phyloP scores from a whole-genome alignment of 352 stramenopile species.

The Synura sp. region DNA sequence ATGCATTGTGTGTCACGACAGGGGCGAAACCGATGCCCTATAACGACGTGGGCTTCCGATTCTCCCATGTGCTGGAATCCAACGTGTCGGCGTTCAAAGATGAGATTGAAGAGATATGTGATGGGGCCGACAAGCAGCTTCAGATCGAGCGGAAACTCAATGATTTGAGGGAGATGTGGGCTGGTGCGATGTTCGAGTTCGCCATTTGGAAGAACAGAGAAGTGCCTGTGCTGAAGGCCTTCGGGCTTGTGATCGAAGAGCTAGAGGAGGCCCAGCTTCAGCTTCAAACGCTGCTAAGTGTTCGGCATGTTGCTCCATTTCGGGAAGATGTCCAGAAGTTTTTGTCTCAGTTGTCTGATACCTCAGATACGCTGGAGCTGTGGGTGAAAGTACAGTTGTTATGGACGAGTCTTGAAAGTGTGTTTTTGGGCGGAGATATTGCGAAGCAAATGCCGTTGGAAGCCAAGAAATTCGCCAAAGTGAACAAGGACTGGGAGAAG shows the following conservation, averaged over 20 bases:
- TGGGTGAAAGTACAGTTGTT: slow-evolving; percentile 83
- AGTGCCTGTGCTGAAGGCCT: slow-evolving; percentile 64
- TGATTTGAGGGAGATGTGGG: slow-evolving; percentile 75
- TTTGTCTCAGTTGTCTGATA: slow-evolving; percentile 72
- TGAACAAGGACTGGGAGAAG: slow-evolving; percentile 83
- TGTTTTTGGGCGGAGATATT: slow-evolving; percentile 85
- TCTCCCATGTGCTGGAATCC: slow-evolving; percentile 69
- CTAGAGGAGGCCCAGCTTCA: slow-evolving; percentile 77
- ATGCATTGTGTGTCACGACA: slow-evolving; percentile 50
- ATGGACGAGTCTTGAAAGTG: slow-evolving; percentile 78
- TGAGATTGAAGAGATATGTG: slow-evolving; percentile 66
- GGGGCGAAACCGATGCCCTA: slow-evolving; percentile 50
- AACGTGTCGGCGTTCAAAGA: slow-evolving; percentile 67
- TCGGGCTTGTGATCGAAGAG: slow-evolving; percentile 72
- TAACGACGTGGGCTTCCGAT: slow-evolving; percentile 67
- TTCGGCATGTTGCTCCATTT: slow-evolving; percentile 78
- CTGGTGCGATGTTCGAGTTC: slow-evolving; percentile 69
- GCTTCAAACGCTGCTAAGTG: slow-evolving; percentile 74
- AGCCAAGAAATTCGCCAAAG: slow-evolving; percentile 82
- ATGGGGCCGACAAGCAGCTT: slow-evolving; percentile 78
- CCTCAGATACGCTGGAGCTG: slow-evolving; percentile 72
- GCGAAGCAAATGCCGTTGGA: slow-evolving; percentile 83
- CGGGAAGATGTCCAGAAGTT: slow-evolving; percentile 68
- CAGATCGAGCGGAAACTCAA: slow-evolving; percentile 76
- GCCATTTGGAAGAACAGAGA: slow-evolving; percentile 68